Conservation (phyloP, 768 basidiomycete species). For the Lactarius hengduanensis region DNA sequence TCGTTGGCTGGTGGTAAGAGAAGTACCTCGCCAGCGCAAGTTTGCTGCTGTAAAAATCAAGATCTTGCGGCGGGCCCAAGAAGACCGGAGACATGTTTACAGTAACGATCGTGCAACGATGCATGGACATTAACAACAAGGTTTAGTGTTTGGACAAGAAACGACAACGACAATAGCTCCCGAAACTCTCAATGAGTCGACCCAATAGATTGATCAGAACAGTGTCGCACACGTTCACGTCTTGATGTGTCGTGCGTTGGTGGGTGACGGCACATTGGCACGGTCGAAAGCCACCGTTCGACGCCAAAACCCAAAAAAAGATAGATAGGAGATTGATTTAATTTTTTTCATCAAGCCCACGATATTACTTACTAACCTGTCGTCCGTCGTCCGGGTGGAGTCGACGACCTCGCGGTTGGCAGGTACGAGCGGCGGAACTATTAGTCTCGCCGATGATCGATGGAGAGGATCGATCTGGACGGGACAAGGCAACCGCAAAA, state of each 20-base stretch:
- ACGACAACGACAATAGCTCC: background rate
- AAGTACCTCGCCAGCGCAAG: background rate
- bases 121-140: conserved; percentile 5
- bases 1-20: background rate
- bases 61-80: background rate
- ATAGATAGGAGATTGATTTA: background rate
- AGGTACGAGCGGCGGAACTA: background rate
- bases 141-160: conserved; percentile 22
- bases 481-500: background rate
- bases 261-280: background rate
- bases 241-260: background rate
- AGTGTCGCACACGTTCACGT: background rate
- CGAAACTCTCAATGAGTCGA: background rate
- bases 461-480: background rate
- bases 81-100: background rate
- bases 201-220: background rate
- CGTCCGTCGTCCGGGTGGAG: background rate
- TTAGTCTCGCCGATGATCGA: conserved; percentile 2
- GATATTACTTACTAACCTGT: background rate
- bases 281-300: background rate
- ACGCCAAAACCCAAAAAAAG: background rate
- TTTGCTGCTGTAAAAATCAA: background rate
- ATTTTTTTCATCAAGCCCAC: background rate
- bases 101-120: background rate
- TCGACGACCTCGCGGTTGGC: background rate